Conservation (phyloP, 768 basidiomycete species). For the Chlorophyllum brunneum region DNA sequence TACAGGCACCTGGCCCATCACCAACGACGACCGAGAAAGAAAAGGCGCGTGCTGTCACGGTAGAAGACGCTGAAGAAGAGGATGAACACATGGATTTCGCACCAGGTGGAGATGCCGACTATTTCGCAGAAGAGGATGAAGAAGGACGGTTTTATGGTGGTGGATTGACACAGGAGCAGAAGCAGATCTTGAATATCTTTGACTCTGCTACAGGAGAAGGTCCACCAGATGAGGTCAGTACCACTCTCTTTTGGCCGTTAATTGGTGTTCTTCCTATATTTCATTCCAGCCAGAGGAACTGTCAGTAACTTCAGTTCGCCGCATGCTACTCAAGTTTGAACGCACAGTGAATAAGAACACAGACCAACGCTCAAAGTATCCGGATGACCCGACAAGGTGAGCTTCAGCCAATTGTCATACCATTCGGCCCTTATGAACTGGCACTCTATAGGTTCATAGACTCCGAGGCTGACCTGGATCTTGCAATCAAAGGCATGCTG, state of each 20-base stretch:
- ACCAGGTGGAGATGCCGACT: slow-evolving; percentile 86
- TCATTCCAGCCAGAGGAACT: slow-evolving; percentile 55
- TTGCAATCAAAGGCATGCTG: slow-evolving; percentile 81
- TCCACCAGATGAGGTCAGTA: slow-evolving; percentile 63
- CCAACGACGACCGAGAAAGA: slow-evolving; percentile 13
- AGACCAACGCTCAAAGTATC: slow-evolving; percentile 93
- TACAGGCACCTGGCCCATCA: slow-evolving; percentile 35
- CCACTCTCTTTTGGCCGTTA: not conserved
- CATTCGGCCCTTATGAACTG: not conserved
- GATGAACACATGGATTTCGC: slow-evolving; percentile 53
- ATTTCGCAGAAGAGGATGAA: slow-evolving; percentile 87
- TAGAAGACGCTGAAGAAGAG: slow-evolving; percentile 64
- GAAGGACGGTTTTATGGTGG: slow-evolving; percentile 94
- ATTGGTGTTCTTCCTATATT: not conserved
- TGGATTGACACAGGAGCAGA: slow-evolving; percentile 88
- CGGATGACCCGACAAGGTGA: slow-evolving; percentile 88
- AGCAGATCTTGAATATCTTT: slow-evolving; percentile 93
- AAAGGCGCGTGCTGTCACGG: slow-evolving; percentile 39
- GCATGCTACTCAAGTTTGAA: slow-evolving; percentile 78
- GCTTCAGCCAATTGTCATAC: slow-evolving; percentile 8
- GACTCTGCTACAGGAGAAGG: slow-evolving; percentile 68
- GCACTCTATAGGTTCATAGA: slow-evolving; percentile 81
- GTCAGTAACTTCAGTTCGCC: slow-evolving; percentile 65
- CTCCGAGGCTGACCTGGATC: slow-evolving; percentile 93
- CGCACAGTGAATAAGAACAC: slow-evolving; percentile 92